Evolutionary conservation across 805 yeast genomes (phyloP).

Genomic region (Saccharomycopsis fibuligera): DNA sequence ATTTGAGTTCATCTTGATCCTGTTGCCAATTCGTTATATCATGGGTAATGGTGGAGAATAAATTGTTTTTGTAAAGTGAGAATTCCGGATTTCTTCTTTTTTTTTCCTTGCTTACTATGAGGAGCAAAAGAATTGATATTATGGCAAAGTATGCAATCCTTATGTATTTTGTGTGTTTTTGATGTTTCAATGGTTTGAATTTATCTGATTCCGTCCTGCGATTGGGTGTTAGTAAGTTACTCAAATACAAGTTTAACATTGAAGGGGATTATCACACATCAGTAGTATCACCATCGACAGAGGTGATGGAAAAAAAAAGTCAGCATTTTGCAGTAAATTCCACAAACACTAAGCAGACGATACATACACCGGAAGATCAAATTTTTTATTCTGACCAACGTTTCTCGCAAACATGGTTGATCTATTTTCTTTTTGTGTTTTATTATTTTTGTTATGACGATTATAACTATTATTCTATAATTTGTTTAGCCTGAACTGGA

Average conservation of each 20-base stretch:
- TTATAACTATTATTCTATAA: too few relatives aligned
- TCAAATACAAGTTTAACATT: background rate
- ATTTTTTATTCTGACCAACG: conserved; percentile 5
- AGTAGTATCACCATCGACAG: background rate
- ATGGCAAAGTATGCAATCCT: background rate
- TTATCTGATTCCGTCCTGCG: background rate
- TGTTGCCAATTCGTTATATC: conserved; percentile 20
- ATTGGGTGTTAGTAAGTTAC: background rate
- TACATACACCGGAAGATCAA: conserved; percentile 15
- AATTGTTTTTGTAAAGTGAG: conserved; percentile 3
- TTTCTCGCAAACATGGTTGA: background rate
- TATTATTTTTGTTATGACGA: background rate
- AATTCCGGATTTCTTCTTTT: background rate
- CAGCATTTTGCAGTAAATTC: background rate
- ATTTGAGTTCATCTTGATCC: conserved; percentile 18
- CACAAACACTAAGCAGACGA: background rate
- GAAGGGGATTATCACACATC: background rate
- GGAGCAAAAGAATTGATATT: background rate
- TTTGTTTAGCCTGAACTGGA: too few relatives aligned
- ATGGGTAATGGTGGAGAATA: conserved; percentile 6
- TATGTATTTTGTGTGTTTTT: background rate
- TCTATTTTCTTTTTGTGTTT: too few relatives aligned
- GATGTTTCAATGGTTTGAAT: background rate
- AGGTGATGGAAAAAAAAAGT: background rate
- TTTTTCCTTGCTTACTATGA: conserved; percentile 2